Percentiles rank a stretch among this genome's conserved stretches.
phyloP scores from a whole-genome alignment of 345 rosid genomes.

The Brassica napus region Da-Ae NC_063442.1:36633001-36633500 shows the following conservation, averaged over 20 bases:
- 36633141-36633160: constrained; percentile 92
- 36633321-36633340: constrained; percentile 67
- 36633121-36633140: constrained; percentile 70
- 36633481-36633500: constrained; percentile 77
- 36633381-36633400: not conserved
- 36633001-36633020: constrained; percentile 50
- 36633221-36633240: not conserved
- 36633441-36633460: constrained; percentile 53
- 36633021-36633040: constrained; percentile 63
- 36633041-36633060: constrained; percentile 94
- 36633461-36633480: constrained; percentile 79
- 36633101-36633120: constrained; percentile 58
- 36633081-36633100: constrained; percentile 68
- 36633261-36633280: constrained; percentile 57
- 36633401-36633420: not conserved
- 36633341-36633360: constrained; percentile 96
- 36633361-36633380: constrained; percentile 55
- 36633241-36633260: not conserved
- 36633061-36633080: constrained; percentile 67
- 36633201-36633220: not conserved
- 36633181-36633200: not conserved
- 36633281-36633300: constrained; percentile 85
- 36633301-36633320: constrained; percentile 89
- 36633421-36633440: constrained; percentile 13
- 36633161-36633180: constrained; percentile 59